Evolutionary conservation across 2,329 filamentous ascomycete species (phyloP).

Genomic region (Hawksworthiomyces lignivorus): DNA sequence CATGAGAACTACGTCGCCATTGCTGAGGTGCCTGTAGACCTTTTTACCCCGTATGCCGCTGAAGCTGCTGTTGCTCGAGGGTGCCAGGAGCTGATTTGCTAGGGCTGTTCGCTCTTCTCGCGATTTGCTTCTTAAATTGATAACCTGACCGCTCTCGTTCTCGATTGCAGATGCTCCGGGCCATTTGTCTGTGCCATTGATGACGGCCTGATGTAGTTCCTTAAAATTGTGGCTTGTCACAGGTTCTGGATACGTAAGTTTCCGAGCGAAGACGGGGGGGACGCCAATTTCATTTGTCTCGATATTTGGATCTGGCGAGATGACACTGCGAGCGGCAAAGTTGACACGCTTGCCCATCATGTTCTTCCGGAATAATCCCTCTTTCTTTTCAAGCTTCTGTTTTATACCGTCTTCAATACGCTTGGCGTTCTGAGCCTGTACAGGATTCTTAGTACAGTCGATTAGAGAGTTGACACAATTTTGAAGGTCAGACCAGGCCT

Average conservation of each 20-base stretch:
- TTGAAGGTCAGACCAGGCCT: slow-evolving; percentile 76
- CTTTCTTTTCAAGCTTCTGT: slow-evolving; percentile 96
- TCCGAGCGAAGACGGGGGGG: slow-evolving; percentile 93
- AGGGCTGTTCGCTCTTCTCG: slow-evolving; percentile 80
- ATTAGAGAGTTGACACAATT: slow-evolving; percentile 89
- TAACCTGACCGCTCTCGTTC: slow-evolving; percentile 87
- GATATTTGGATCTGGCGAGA: slow-evolving; percentile 96
- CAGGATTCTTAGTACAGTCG: slow-evolving; percentile 78
- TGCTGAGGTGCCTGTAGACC: slow-evolving; percentile 90
- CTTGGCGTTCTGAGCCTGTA: slow-evolving; percentile 68
- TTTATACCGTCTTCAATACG: slow-evolving; percentile 91
- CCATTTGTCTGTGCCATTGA: slow-evolving; percentile 91
- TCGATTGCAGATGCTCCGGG: slow-evolving; percentile 92
- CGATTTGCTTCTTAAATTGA: slow-evolving; percentile 80
- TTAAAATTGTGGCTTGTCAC: slow-evolving; percentile 97
- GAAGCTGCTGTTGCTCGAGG: slow-evolving; percentile 64
- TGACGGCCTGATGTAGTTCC: slow-evolving; percentile 90
- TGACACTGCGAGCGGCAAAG: slow-evolving; percentile 93
- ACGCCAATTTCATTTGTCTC: slow-evolving; percentile 99
- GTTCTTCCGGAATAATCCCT: slow-evolving; percentile 95
- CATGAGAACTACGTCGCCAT: slow-evolving; percentile 96
- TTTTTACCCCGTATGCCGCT: slow-evolving; percentile 85
- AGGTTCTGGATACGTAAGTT: slow-evolving; percentile 92
- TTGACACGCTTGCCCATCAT: slow-evolving; percentile 99
- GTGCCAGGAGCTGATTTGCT: slow-evolving; percentile 86